A percentile compares a stretch with the other conserved stretches of the same genome.
These are phyloP conservation scores for Ajuga reptans DNA, from an alignment of 305 asterid genomes.

Conservation along the genomic window DNA sequence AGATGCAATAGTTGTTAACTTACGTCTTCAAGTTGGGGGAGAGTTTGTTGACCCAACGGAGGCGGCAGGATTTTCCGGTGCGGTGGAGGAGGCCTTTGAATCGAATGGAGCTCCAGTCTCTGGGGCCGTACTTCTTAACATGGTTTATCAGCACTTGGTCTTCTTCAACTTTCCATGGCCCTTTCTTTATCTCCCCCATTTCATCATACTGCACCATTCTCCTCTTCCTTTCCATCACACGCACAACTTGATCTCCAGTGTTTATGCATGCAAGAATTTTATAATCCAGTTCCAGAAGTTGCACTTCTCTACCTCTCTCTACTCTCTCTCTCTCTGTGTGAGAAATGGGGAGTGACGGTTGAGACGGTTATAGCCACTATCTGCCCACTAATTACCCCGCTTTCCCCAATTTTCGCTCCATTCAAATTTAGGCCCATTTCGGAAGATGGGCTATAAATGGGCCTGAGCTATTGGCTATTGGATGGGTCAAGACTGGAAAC, in stretches of 20 bases:
- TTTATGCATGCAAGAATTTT: neutral
- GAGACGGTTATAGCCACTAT: constrained; percentile 45
- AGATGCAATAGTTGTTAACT: neutral
- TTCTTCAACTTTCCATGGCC: constrained; percentile 90
- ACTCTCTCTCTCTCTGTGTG: neutral
- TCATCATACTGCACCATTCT: constrained; percentile 28
- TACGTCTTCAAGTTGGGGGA: constrained; percentile 81
- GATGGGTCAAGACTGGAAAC: too few relatives aligned
- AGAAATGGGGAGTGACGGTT: constrained; percentile 36
- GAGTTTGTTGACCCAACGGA: constrained; percentile 96
- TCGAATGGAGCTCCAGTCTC: constrained; percentile 99
- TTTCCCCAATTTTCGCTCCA: constrained; percentile 14
- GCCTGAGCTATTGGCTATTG: too few relatives aligned
- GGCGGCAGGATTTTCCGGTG: constrained; percentile 93
- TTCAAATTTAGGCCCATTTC: neutral
- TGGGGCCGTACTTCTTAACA: constrained; percentile 62
- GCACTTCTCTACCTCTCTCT: neutral
- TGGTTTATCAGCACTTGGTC: constrained; percentile 69
- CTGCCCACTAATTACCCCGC: constrained; percentile 38
- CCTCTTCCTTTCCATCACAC: constrained; percentile 30
- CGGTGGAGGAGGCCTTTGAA: constrained; percentile 82
- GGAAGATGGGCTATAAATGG: neutral
- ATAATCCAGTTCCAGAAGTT: neutral
- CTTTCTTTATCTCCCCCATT: constrained; percentile 67
- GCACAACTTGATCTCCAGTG: neutral